A percentile compares a stretch with the other conserved stretches of the same genome.
phyloP scores from a whole-genome alignment of 192 early-diverging fungal species.

The Backusella sp. region DNA sequence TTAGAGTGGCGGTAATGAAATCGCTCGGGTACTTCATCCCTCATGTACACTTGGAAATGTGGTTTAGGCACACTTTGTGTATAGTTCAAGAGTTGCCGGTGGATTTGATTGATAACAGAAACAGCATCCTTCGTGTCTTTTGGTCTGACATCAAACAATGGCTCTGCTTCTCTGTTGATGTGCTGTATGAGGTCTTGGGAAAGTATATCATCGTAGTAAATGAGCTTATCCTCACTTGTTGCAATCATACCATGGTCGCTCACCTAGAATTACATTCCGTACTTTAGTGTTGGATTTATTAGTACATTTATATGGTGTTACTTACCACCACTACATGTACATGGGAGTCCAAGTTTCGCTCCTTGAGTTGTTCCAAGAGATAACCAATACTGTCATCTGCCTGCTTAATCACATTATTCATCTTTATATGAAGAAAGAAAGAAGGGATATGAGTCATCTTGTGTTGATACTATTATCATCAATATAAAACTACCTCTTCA shows the following conservation, averaged over 20 bases:
- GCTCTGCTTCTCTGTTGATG: slow-evolving; percentile 55
- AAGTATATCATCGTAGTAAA: slow-evolving; percentile 71
- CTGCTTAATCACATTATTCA: slow-evolving; percentile 50
- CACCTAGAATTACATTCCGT: background rate
- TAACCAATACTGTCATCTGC: slow-evolving; percentile 63
- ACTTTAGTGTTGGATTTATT: background rate
- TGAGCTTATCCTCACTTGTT: slow-evolving; percentile 43
- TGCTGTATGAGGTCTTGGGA: slow-evolving; percentile 32
- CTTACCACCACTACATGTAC: slow-evolving; percentile 60
- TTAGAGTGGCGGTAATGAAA: slow-evolving; percentile 68
- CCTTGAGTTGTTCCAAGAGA: slow-evolving; percentile 52
- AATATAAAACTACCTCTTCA: slow-evolving; percentile 46
- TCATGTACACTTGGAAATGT: slow-evolving; percentile 62
- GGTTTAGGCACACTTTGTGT: slow-evolving; percentile 32
- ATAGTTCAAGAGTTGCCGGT: slow-evolving; percentile 39
- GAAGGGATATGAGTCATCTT: background rate
- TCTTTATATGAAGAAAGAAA: slow-evolving; percentile 26
- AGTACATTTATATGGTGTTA: background rate
- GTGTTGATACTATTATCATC: background rate
- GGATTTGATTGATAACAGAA: slow-evolving; percentile 47
- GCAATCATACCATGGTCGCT: slow-evolving; percentile 91
- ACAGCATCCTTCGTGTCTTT: slow-evolving; percentile 21
- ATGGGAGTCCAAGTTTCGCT: slow-evolving; percentile 54
- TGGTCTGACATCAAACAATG: slow-evolving; percentile 65
- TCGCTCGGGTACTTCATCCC: slow-evolving; percentile 65